Percentiles rank a stretch among this genome's conserved stretches.
phyloP scores from a whole-genome alignment of 495 filamentous ascomycete species.

The Hypoxylon fuscum region DNA sequence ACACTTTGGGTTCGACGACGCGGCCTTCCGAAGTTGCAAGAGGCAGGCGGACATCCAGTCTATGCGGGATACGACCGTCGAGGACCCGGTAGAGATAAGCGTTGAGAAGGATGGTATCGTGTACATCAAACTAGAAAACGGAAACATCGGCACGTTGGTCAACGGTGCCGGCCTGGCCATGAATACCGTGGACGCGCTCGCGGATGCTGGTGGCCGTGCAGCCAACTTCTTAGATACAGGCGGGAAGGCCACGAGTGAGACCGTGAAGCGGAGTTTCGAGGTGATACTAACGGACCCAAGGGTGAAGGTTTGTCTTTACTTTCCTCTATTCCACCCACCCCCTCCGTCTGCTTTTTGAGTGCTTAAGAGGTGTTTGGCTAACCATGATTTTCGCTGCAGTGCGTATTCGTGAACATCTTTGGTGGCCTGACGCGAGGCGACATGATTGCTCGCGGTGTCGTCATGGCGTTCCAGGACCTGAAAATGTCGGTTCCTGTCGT shows the following conservation, averaged over 20 bases:
- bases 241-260: conserved; percentile 87
- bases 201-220: conserved; percentile 67
- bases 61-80: conserved; percentile 59
- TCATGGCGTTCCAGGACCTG: conserved; percentile 79
- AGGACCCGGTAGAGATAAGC: conserved; percentile 67
- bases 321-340: background rate
- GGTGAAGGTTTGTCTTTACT: conserved; percentile 59
- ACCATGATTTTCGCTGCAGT: conserved; percentile 12
- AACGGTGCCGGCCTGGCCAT: conserved; percentile 93
- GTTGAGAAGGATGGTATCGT: conserved; percentile 79
- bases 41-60: conserved; percentile 73
- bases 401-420: conserved; percentile 90
- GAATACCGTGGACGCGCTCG: conserved; percentile 87
- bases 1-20: conserved; percentile 79
- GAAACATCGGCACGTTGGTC: conserved; percentile 75
- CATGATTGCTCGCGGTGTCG: conserved; percentile 88
- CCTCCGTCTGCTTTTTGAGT: background rate
- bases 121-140: conserved; percentile 63
- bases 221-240: conserved; percentile 92
- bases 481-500: conserved; percentile 77
- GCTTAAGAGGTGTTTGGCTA: conserved; percentile 31
- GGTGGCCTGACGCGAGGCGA: conserved; percentile 85
- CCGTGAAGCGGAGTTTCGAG: conserved; percentile 78
- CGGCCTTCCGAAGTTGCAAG: conserved; percentile 70
- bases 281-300: conserved; percentile 74